phyloP scores from a whole-genome alignment of 2,329 filamentous ascomycete species.

The Scedosporium apiospermum region DNA sequence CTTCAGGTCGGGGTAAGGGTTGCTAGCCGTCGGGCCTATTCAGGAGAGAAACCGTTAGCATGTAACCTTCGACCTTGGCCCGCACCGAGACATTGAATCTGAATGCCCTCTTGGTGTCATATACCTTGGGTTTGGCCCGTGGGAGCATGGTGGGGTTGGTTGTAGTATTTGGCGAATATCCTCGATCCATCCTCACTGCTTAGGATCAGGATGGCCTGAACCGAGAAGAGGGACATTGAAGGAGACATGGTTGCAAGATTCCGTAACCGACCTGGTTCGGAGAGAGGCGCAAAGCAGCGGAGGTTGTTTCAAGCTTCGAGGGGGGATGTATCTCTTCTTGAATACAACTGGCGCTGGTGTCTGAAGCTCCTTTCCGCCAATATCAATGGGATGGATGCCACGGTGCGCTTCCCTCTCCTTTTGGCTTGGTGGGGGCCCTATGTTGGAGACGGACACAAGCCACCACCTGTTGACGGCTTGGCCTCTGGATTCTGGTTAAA shows the following conservation, averaged over 20 bases:
- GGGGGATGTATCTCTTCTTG: background rate
- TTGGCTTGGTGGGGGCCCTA: constrained; percentile 6
- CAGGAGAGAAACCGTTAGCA: constrained; percentile 22
- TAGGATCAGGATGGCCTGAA: constrained; percentile 71
- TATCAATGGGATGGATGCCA: constrained; percentile 7
- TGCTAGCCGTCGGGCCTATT: constrained; percentile 42
- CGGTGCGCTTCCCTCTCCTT: constrained; percentile 9
- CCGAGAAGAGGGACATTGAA: constrained; percentile 65
- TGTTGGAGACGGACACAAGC: background rate
- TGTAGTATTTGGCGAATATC: constrained; percentile 92
- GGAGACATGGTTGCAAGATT: constrained; percentile 48
- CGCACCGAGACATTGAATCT: constrained; percentile 9
- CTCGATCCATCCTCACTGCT: constrained; percentile 80
- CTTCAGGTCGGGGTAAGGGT: constrained; percentile 81
- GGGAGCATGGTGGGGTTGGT: constrained; percentile 43
- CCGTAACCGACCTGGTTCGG: background rate
- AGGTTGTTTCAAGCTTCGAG: background rate
- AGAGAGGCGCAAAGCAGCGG: background rate
- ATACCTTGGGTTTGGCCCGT: constrained; percentile 5
- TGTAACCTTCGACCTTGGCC: constrained; percentile 11
- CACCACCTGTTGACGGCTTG: background rate
- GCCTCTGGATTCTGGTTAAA: background rate
- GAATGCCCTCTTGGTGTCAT: background rate
- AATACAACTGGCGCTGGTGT: background rate
- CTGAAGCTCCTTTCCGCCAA: background rate